A percentile compares a stretch with the other conserved stretches of the same genome.
Evolutionary conservation across 495 filamentous ascomycete species (phyloP).

Genomic region (Xylaria longipes): DNA sequence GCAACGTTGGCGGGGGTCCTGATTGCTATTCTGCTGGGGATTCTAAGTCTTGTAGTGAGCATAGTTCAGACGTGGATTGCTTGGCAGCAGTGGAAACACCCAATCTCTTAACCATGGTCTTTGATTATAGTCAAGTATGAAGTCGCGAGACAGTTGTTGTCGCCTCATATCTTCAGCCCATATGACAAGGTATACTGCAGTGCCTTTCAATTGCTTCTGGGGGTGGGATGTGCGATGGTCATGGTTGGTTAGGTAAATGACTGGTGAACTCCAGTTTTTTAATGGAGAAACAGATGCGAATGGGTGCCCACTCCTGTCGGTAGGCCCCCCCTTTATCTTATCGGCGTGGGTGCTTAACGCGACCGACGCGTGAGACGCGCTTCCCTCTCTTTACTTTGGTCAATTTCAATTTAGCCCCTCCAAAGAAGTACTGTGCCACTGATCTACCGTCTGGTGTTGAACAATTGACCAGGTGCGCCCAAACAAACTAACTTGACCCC

Average conservation of each 20-base stretch:
- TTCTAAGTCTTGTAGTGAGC: slow-evolving; percentile 35
- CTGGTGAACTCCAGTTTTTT: no score
- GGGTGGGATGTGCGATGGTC: not conserved
- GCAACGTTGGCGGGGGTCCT: slow-evolving; percentile 45
- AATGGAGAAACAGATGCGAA: no score
- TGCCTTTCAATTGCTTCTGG: not conserved
- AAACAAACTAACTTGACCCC: not conserved
- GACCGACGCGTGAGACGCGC: slow-evolving; percentile 24
- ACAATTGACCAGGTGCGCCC: not conserved
- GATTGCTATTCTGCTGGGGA: slow-evolving; percentile 39
- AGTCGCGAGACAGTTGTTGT: not conserved
- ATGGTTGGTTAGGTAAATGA: no score
- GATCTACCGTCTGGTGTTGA: not conserved
- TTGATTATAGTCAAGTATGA: not conserved
- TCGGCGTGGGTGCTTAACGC: slow-evolving; percentile 19
- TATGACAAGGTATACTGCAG: not conserved
- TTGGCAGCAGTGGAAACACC: slow-evolving; percentile 37
- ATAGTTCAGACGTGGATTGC: slow-evolving; percentile 42
- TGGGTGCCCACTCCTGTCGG: no score
- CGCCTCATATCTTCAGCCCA: not conserved
- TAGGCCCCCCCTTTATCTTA: slow-evolving; percentile 11
- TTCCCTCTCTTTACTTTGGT: not conserved
- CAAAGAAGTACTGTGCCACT: not conserved
- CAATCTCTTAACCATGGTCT: not conserved
- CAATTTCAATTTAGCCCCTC: slow-evolving; percentile 13